Base-by-base conservation (phyloP, 345 rosid species). In the Citrus sp. region DNA sequence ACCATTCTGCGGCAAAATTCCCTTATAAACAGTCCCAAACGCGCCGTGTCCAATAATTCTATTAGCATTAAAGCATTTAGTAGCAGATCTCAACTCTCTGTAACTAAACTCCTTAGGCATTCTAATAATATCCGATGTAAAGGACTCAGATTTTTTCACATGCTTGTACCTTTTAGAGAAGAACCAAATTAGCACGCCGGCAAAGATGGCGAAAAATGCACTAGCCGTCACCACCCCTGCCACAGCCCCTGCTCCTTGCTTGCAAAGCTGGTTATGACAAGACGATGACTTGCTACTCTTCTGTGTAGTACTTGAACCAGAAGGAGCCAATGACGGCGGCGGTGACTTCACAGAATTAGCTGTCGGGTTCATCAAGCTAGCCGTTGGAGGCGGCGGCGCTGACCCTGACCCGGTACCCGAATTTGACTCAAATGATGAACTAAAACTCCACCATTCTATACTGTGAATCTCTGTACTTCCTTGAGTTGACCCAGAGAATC, bases 391-490 rank as follows among this genome's bases (percentile, higher is more conserved):
- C 55, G 98, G 94, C 6, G 58, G 58, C 58, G 16, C 51, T 46
- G 51, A 46, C 51, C 51, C 40, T 10, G 89, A 74, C 28, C 77
- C 89, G 25, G 85, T 68, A 27, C 58, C 88, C 5, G 86, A 62
- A 65, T 58, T 79, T 34, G 89, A 86, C 37, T 84, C 92, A 66
- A 92, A 90, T 2, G 92, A 87, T 21, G 97, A 92, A 78, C 86
- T 89, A 71, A 97, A 97, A 60, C 97, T 97, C 99, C 99, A 97
- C 97, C 95, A 94, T 27, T 94, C 94, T 21, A 97, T 89, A 54
- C 90, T 97, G 80, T 97, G 99, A 77, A 86, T 82, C 88, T 97
- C 99, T 10, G 99, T 97, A 75, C 99, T 97, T 7, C 99, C 99
- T 80, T 94, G 98, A 4, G 99, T 97, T 9, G 99, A 97, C 58